Conservation (phyloP, 805 yeast species). For the Candida cerambycidarum region DNA sequence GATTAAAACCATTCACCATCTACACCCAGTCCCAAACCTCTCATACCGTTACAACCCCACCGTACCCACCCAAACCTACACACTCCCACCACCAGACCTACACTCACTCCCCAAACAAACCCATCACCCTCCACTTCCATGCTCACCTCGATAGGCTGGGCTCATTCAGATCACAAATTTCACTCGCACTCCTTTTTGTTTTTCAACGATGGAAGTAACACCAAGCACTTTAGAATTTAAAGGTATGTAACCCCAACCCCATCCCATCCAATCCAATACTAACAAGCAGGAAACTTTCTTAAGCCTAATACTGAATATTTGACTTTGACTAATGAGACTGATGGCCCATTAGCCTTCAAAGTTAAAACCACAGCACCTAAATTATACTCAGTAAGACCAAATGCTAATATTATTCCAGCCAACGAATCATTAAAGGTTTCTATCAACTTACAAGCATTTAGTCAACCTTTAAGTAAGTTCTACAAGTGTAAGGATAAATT, state of each 20-base stretch:
- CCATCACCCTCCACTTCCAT: no score
- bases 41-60: no score
- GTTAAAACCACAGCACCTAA: constrained; percentile 98
- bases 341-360: constrained; percentile 76
- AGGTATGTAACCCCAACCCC: constrained; percentile 52
- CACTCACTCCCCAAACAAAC: not conserved
- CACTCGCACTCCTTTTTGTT: constrained; percentile 12
- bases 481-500: constrained; percentile 90
- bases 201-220: constrained; percentile 58
- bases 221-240: constrained; percentile 75
- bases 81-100: not conserved
- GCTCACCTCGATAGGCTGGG: no score
- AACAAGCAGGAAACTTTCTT: constrained; percentile 65
- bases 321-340: constrained; percentile 53
- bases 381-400: constrained; percentile 93
- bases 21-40: no score
- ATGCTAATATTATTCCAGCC: constrained; percentile 77
- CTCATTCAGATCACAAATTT: constrained; percentile 6
- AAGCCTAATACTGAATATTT: constrained; percentile 66
- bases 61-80: no score
- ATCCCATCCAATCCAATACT: not conserved
- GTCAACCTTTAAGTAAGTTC: constrained; percentile 70
- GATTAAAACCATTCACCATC: no score
- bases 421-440: constrained; percentile 72
- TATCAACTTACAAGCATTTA: constrained; percentile 81